Evolutionary conservation across 2,329 filamentous ascomycete genomes (phyloP), one percentile per base, ranked within the genome.

Genomic region (Amauroascus niger): DNA sequence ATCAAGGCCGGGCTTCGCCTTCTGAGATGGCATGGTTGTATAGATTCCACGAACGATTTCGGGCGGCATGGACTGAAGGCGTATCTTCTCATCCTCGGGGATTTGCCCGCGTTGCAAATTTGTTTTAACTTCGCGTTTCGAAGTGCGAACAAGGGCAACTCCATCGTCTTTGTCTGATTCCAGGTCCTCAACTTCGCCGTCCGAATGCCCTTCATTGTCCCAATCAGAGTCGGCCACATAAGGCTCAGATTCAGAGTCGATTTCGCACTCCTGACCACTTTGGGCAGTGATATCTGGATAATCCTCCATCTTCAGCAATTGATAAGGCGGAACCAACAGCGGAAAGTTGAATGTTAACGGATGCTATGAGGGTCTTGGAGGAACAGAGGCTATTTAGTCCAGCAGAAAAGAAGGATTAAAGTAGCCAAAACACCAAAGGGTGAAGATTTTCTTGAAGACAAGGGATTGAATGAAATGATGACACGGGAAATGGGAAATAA

Each of bases 1-100:
- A 48, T 74, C 64, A 2, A 64, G 43, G 7, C 61, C 61, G 33
- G 54, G 59, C 44, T 60, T 61, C 6, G 57, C 57, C 40, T 52
- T 55, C 39, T 52, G 37, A 18, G 53, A 54, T 11, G 58, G 57
- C 41, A 58, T 32, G 11, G 52, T 46, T 4, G 49, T 39, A 35
- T 59, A 59, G 16, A 51, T 56, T 6, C 58, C 58, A 41, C 58
- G 50, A 33, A 60, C 49, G 30, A 60, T 52, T 22, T 60, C 58
- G 11, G 58, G 58, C 9, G 58, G 58, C 33, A 50, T 39, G 26
- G 55, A 54, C 18, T 40, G 43, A n/a, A 59, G 37, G 22, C 49
- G 24, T 22, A 13, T 14, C 11, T 49, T 46, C 9, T 55, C 35
- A 16, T 44, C 35, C n/a, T 47, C 53, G 11, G 35, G 32, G 11